Conservation (phyloP, 345 rosid genomes). For the Eucalyptus virginea region DNA sequence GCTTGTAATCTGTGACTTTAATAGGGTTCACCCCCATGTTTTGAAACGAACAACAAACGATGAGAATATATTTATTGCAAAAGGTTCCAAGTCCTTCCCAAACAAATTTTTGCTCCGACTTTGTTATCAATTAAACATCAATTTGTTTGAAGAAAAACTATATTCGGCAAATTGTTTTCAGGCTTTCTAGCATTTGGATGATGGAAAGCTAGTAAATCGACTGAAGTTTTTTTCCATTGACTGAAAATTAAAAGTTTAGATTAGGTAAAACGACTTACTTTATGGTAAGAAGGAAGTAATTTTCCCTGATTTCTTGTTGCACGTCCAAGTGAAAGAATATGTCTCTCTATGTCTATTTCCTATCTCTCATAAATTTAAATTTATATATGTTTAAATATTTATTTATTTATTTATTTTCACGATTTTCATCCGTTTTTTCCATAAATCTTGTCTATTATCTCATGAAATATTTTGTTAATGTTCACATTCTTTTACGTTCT, state of each 20-base stretch:
- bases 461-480: neutral
- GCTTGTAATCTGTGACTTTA: neutral
- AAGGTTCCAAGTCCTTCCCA: neutral
- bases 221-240: neutral
- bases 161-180: fast-evolving
- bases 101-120: neutral
- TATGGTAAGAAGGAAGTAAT: neutral
- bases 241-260: neutral
- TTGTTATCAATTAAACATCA: neutral
- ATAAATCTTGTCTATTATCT: neutral
- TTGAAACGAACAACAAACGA: neutral
- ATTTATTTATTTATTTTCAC: neutral
- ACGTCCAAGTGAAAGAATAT: neutral
- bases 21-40: neutral
- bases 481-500: neutral
- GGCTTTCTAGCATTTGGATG: neutral
- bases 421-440: neutral
- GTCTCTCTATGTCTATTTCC: neutral
- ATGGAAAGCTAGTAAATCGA: fast-evolving
- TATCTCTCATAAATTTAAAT: neutral
- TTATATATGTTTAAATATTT: neutral
- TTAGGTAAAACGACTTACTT: neutral
- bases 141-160: neutral
- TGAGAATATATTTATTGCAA: neutral
- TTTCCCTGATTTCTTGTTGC: neutral